phyloP scores from a whole-genome alignment of 2,329 filamentous ascomycete species.

The Botrytis medusae region DNA sequence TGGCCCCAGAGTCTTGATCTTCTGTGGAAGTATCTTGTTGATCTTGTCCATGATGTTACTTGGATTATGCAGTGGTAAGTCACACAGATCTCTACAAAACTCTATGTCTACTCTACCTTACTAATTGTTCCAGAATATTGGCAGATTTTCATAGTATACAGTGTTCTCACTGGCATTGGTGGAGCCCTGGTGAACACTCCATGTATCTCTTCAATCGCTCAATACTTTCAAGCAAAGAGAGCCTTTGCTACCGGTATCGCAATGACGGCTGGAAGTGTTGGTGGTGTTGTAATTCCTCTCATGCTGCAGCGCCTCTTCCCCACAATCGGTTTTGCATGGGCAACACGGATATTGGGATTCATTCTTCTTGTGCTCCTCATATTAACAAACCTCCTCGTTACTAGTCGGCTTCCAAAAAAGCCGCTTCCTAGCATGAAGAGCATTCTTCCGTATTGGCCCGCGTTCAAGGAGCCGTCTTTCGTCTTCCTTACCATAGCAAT shows the following conservation, averaged over 20 bases:
- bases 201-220: constrained; percentile 61
- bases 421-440: constrained; percentile 46
- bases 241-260: constrained; percentile 67
- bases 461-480: constrained; percentile 65
- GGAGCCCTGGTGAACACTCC: constrained; percentile 67
- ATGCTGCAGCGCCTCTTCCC: constrained; percentile 43
- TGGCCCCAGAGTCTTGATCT: constrained; percentile 51
- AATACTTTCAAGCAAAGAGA: constrained; percentile 62
- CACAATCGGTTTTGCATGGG: constrained; percentile 40
- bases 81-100: background rate
- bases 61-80: constrained; percentile 55
- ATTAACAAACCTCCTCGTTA: constrained; percentile 39
- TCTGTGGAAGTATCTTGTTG: constrained; percentile 36
- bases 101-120: background rate
- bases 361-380: constrained; percentile 36
- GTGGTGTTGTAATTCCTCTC: constrained; percentile 56
- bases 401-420: constrained; percentile 57
- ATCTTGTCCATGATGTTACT: constrained; percentile 48
- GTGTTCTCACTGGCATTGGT: constrained; percentile 61
- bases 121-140: constrained; percentile 51
- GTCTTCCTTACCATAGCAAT: constrained; percentile 64
- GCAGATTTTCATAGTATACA: constrained; percentile 68
- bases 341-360: constrained; percentile 38
- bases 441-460: constrained; percentile 58
- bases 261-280: constrained; percentile 59